Conservation (phyloP, 148 eudicot species). For the Fagopyrum homotropicum region DNA sequence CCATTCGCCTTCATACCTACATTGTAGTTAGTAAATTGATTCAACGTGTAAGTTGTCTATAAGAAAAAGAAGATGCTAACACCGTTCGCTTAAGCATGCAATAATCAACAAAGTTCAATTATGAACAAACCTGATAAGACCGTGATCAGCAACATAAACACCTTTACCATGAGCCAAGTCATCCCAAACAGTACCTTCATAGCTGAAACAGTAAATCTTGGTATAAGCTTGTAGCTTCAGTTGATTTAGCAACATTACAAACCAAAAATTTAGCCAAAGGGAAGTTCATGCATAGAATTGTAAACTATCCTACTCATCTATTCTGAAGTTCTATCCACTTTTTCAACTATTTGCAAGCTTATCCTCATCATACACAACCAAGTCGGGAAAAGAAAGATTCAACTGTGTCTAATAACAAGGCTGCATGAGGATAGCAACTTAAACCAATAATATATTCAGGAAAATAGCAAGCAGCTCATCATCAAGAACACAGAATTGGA, state of each 20-base stretch:
- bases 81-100: background rate
- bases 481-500: background rate
- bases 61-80: background rate
- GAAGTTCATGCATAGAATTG: background rate
- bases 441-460: background rate
- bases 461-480: background rate
- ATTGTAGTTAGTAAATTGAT: slow-evolving; percentile 9
- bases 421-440: background rate
- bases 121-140: slow-evolving; percentile 67
- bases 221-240: background rate
- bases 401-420: background rate
- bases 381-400: background rate
- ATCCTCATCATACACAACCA: background rate
- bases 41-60: background rate
- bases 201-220: slow-evolving; percentile 27
- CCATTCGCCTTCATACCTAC: slow-evolving; percentile 96
- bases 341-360: background rate
- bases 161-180: slow-evolving; percentile 95
- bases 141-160: slow-evolving; percentile 72
- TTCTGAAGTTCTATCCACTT: slow-evolving; percentile 2
- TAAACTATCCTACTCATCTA: background rate
- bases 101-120: background rate
- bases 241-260: background rate
- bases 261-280: background rate
- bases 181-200: slow-evolving; percentile 98